Base-by-base conservation (phyloP, 495 filamentous ascomycete genomes). In the Hypoxylon lienhwacheense region DNA sequence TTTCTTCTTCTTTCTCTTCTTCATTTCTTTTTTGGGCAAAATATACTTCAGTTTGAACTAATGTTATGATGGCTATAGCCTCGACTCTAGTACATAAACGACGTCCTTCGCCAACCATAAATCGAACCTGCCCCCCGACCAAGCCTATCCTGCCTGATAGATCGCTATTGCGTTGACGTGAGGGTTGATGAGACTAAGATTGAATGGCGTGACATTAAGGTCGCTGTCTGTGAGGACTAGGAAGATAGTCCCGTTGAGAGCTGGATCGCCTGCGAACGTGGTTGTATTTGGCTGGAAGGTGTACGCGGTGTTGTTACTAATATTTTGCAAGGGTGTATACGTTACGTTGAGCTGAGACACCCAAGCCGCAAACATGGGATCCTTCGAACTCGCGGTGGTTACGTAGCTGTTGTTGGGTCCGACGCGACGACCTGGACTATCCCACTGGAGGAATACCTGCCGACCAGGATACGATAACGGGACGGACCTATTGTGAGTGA, bases 371-470 rank as follows among this genome's bases (percentile, higher is more conserved):
- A 78, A 96, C 31, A 67, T 66, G 0, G 89, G 85, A 2, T 63
- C 53, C 1, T 80, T 79, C 3, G 85, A 88, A 0, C 53, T 66
- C 0, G 74, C 76, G 4, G 78, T 70, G 0, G 91, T 95, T 14
- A 89, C 60, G 62, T 95, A 95, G 59, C 77, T 85, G 65, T 86
- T 86, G 64, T 96, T 91, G 1, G 90, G 90, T 1, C 91, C 90
- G 7, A 91, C 81, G 2, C 70, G 49, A 52, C 79, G 66, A 0
- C 90, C 91, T 0, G 90, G 85, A 0, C 56, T 65, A 14, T 95
- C 89, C 88, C 89, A 96, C 32, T 74, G 35, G 21, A 96, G 72
- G 46, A 77, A 77, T 1, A 95, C 81, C 64, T 83, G 73, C 12
- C 85, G 84, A 7, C 91, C 91, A 0, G 90, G 81, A 66, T 85